Conservation (phyloP, 2,329 filamentous ascomycete genomes). For the Paracorniculantispora psalliotae region DNA sequence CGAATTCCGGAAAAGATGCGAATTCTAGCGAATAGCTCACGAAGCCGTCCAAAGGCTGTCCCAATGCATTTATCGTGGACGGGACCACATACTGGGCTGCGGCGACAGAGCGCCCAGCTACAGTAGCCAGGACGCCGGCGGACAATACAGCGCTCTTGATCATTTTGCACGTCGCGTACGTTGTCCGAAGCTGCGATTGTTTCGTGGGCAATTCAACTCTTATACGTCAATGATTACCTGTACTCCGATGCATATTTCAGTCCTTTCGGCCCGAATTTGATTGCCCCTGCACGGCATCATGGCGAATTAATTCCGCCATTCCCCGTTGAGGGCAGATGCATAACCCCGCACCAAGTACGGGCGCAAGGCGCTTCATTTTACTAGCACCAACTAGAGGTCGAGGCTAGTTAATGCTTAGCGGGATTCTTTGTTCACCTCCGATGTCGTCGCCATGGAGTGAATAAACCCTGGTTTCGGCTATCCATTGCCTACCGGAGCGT, state of each 20-base stretch:
- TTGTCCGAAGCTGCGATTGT: background rate
- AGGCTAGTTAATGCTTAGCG: no score
- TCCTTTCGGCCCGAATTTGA: background rate
- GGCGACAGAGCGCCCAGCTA: background rate
- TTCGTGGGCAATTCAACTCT: background rate
- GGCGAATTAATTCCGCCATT: background rate
- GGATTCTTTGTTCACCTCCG: no score
- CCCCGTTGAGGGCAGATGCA: background rate
- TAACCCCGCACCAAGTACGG: background rate
- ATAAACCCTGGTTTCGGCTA: no score
- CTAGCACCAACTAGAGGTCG: no score
- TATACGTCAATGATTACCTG: background rate
- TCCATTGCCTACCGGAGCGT: no score
- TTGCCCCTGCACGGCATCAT: background rate
- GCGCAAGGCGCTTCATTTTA: no score
- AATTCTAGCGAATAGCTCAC: constrained; percentile 49
- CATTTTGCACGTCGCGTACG: background rate
- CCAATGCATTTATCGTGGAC: background rate
- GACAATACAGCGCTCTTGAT: background rate
- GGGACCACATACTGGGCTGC: background rate
- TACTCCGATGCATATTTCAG: no score
- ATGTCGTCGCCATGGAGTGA: no score
- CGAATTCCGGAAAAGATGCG: constrained; percentile 47
- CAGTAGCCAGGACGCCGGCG: background rate
- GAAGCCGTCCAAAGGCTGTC: constrained; percentile 27